Base-by-base conservation (phyloP, 2,329 filamentous ascomycete genomes). In the Fusarium papillatum region DNA sequence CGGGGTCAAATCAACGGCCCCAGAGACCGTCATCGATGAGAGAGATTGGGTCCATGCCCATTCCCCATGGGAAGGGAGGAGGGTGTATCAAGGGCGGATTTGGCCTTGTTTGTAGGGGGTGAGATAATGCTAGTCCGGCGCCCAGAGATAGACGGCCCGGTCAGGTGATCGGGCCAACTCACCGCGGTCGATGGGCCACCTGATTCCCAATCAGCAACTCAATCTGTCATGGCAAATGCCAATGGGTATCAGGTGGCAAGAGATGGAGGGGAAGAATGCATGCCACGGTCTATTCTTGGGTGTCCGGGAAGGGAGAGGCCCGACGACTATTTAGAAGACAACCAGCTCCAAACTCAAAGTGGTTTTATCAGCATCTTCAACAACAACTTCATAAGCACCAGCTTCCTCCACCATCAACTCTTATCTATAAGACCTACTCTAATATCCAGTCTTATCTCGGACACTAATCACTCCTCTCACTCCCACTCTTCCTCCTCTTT, bases 221-320 rank as follows among this genome's bases (percentile, higher is more conserved):
- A 71, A 43, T 62, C 73, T 76, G 64, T 76, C 70, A 53, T 60
- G 53, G 62, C 55, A 64, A 64, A 53, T 59, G 53, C 62, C 55
- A 64, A 65, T 64, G 73, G 70, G 50, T 61, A 76, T 76, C 73
- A 75, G 73, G 73, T 76, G 73, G 73, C 73, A 76, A 76, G 70
- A 70, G 61, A 65, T 41, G 70, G 34, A 36, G 41, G 53, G 64
- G 61, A 63, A 74, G 63, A 59, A 41, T 61, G 60, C 68, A 63
- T 66, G 43, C 39, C 70, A 76, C 55, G 48, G 64, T 64, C 65
- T 78, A 76, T 70, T 75, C 66, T 71, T 75, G 71, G 75, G 43
- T 67, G 69, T 34, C 71, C 55, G 64, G 48, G 50, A 53, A 67
- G 67, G 64, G 50, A 68, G 73, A 73, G 64, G 60, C 22, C 19